A percentile compares a stretch with the other conserved stretches of the same genome.
phyloP scores from a whole-genome alignment of 169 alveolate genomes.

The Haemoproteus tartakovskyi region DNA sequence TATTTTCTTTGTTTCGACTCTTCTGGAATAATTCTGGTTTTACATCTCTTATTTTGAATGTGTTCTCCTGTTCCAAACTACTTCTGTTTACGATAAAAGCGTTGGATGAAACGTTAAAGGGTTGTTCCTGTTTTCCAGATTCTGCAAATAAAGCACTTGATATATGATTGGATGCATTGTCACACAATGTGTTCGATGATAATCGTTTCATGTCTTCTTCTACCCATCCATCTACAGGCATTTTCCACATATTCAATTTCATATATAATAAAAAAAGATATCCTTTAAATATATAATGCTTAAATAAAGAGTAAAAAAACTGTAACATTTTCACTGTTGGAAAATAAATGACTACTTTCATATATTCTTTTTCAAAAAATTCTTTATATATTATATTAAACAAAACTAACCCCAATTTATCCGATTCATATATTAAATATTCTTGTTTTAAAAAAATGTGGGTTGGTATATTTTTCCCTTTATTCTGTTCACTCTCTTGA shows the following conservation, averaged over 20 bases:
- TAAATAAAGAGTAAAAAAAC: conserved; percentile 33
- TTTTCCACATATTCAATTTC: conserved; percentile 12
- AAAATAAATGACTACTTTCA: conserved; percentile 38
- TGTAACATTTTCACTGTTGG: conserved; percentile 65
- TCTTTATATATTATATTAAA: conserved; percentile 36
- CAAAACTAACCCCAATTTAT: conserved; percentile 32
- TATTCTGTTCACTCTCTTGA: conserved; percentile 13
- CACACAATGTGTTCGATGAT: too few species aligned
- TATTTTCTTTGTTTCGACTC: too few species aligned
- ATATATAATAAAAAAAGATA: conserved; percentile 31
- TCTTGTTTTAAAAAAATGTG: conserved; percentile 56
- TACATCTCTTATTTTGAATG: too few species aligned
- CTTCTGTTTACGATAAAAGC: too few species aligned
- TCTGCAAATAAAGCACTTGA: too few species aligned
- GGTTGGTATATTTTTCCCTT: conserved; percentile 54
- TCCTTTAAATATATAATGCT: conserved; percentile 59
- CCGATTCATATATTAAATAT: conserved; percentile 54
- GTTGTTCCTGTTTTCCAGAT: too few species aligned
- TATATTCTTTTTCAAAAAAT: conserved; percentile 5
- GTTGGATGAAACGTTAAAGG: too few species aligned
- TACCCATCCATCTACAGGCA: too few species aligned
- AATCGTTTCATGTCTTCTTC: too few species aligned
- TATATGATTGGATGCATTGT: too few species aligned
- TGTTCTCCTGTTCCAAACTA: too few species aligned
- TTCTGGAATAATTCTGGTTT: too few species aligned